Evolutionary conservation across 2,329 filamentous ascomycete genomes (phyloP).

Genomic region (Penicillium vulpinum): DNA sequence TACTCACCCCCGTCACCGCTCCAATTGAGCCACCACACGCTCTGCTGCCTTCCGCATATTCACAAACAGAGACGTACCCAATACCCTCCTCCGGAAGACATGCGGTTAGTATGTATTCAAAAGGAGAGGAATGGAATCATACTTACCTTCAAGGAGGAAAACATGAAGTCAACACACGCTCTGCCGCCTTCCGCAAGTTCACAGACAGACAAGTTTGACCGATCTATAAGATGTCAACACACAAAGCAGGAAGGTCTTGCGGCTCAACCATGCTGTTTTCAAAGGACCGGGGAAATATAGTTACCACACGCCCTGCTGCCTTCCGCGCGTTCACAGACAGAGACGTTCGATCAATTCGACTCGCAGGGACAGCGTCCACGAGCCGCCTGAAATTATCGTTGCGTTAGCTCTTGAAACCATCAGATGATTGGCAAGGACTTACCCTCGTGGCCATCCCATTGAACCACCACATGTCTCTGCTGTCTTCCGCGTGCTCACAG

Average conservation of each 20-base stretch:
- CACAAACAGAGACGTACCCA: background rate
- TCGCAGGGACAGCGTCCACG: background rate
- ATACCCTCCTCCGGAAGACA: background rate
- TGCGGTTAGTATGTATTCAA: background rate
- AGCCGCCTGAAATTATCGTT: background rate
- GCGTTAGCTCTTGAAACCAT: background rate
- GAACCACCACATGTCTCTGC: background rate
- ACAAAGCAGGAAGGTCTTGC: background rate
- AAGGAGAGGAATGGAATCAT: background rate
- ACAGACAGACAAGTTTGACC: background rate
- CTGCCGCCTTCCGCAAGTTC: background rate
- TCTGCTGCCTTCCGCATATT: background rate
- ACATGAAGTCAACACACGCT: background rate
- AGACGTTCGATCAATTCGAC: background rate
- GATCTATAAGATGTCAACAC: background rate
- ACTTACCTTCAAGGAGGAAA: background rate
- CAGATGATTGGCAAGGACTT: background rate
- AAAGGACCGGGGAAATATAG: background rate
- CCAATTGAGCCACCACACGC: background rate
- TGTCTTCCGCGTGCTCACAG: background rate
- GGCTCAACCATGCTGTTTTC: background rate
- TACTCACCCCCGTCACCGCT: background rate
- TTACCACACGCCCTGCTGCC: background rate
- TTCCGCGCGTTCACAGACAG: background rate
- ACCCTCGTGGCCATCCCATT: background rate